These are phyloP conservation scores for Haematococcus lacustris DNA, from an alignment of 139 green algal species.

Conservation along the genomic window DNA sequence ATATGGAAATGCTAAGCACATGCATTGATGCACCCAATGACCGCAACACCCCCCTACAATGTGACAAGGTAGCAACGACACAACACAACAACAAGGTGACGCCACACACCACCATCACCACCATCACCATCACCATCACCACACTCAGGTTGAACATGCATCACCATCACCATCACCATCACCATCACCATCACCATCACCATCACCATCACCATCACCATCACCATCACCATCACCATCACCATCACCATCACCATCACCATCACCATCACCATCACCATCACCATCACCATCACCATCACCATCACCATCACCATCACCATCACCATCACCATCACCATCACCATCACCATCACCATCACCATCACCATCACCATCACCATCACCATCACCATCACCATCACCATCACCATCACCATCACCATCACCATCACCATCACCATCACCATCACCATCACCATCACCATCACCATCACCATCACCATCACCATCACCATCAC, in stretches of 20 bases:
- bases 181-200: slow-evolving; percentile 1
- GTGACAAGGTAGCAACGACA: too few relatives aligned
- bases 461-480: neutral
- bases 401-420: slow-evolving; percentile 1
- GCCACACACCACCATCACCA: too few relatives aligned
- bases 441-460: slow-evolving; percentile 1
- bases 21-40: too few relatives aligned
- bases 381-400: slow-evolving; percentile 1
- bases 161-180: too few relatives aligned
- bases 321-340: neutral
- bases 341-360: neutral
- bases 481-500: slow-evolving; percentile 1
- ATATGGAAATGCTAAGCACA: too few relatives aligned
- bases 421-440: neutral
- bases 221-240: slow-evolving; percentile 4
- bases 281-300: slow-evolving; percentile 4
- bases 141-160: too few relatives aligned
- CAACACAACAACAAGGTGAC: too few relatives aligned
- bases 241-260: slow-evolving; percentile 4
- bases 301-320: slow-evolving; percentile 4
- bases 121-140: too few relatives aligned
- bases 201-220: slow-evolving; percentile 4
- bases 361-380: neutral
- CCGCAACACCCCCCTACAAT: too few relatives aligned
- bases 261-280: slow-evolving; percentile 4